Evolutionary conservation across 2,329 filamentous ascomycete species (phyloP), one percentile per base, ranked within the genome.

Genomic region (Cercospora janseana): DNA sequence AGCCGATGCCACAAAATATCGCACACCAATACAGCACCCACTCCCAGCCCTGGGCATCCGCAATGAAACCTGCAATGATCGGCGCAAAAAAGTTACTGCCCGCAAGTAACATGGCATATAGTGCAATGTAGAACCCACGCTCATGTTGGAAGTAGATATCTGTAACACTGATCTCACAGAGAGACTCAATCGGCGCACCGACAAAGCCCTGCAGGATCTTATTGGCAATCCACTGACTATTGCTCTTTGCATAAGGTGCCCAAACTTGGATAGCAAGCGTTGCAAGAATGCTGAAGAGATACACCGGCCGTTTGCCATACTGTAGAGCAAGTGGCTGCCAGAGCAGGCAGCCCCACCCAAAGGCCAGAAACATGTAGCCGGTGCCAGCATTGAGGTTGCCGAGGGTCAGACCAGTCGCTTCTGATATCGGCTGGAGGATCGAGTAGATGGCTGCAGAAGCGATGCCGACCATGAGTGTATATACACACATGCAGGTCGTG

Each of bases 301-400:
- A 79, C 1, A 75, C 70, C 1, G 71, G 70, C 8, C 77, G 69
- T 49, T 76, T 73, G 6, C 78, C 78, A 53, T 76, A 79, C 37
- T 74, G 72, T 15, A 79, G 59, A 0, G 78, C 78, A 15, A 80
- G 56, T 2, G 78, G 76, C 54, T 80, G 77, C 72, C 75, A 79
- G 34, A 80, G 63, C 2, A 80, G 61, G 58, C 72, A 73, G 0
- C 74, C 75, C 75, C 75, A 60, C 8, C 57, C 59, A 31, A 61
- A 59, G 9, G 58, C 55, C 15, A 61, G 46, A 29, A 61, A 60
- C 56, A 61, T 60, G 41, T 58, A 59, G 1, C 77, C 77, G 8
- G 73, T 79, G 8, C 77, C 77, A 43, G 72, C 66, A 49, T 77
- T 76, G 20, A 79, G 62, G 28, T 73, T 66, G 3, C 62, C 64